Evolutionary conservation across 1,284 basidiomycete species (phyloP).

Genomic region (Tremellales sp.): DNA sequence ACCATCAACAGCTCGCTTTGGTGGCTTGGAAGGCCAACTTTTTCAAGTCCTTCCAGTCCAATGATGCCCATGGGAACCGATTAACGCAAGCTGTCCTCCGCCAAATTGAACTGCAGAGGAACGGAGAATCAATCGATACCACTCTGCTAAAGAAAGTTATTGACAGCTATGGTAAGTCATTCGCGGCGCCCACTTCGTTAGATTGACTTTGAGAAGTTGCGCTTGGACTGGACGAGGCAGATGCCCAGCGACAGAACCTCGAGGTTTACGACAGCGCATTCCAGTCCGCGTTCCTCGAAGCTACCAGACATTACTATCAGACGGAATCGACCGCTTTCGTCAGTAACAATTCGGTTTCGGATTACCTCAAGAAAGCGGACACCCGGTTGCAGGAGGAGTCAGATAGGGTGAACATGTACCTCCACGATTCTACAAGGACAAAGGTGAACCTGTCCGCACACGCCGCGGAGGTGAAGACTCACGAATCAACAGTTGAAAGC

Average conservation of each 20-base stretch:
- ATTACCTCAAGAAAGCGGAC: slow-evolving; percentile 96
- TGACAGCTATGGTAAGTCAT: slow-evolving; percentile 68
- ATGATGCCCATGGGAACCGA: slow-evolving; percentile 61
- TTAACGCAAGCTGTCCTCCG: slow-evolving; percentile 84
- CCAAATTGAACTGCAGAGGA: slow-evolving; percentile 87
- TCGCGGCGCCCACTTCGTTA: not conserved
- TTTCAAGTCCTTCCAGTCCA: slow-evolving; percentile 65
- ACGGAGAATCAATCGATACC: slow-evolving; percentile 91
- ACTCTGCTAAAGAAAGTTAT: slow-evolving; percentile 93
- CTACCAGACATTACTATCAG: slow-evolving; percentile 88
- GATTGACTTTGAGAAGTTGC: slow-evolving; percentile 59
- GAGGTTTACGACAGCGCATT: slow-evolving; percentile 93
- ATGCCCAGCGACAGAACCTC: slow-evolving; percentile 56
- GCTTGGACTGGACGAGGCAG: slow-evolving; percentile 85
- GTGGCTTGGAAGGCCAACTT: slow-evolving; percentile 94
- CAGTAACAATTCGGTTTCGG: slow-evolving; percentile 83
- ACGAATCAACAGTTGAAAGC: slow-evolving; percentile 63
- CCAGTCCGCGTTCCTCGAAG: slow-evolving; percentile 80
- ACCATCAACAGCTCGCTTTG: slow-evolving; percentile 71
- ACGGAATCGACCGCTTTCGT: slow-evolving; percentile 88
- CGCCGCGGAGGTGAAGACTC: no score
- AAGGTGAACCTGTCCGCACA: slow-evolving; percentile 49
- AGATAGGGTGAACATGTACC: slow-evolving; percentile 89
- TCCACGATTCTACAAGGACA: slow-evolving; percentile 83
- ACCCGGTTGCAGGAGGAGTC: slow-evolving; percentile 90